Percentiles rank a stretch among this genome's conserved stretches.
Evolutionary conservation across 2,329 filamentous ascomycete genomes (phyloP).

Genomic region (Epichloe gansuensis): DNA sequence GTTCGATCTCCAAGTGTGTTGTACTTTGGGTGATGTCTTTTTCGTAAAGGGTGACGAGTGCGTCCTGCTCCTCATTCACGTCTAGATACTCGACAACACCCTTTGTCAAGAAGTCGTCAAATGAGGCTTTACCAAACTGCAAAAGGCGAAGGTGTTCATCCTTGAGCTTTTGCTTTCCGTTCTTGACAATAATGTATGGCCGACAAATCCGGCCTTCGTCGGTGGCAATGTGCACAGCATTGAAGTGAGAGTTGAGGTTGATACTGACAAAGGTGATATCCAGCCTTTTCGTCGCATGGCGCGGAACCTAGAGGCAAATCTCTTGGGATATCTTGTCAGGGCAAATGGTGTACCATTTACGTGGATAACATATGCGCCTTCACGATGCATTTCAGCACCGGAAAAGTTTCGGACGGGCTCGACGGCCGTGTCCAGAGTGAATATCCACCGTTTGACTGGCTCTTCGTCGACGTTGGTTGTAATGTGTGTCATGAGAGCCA

Average conservation of each 20-base stretch:
- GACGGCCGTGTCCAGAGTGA: conserved; percentile 75
- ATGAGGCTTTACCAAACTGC: conserved; percentile 72
- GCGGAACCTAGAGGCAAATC: conserved; percentile 76
- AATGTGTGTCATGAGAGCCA: conserved; percentile 98
- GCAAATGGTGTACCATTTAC: conserved; percentile 93
- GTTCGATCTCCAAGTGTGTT: conserved; percentile 94
- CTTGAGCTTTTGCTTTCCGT: conserved; percentile 70
- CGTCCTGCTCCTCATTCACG: conserved; percentile 96
- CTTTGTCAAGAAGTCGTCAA: conserved; percentile 84
- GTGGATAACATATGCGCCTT: conserved; percentile 80
- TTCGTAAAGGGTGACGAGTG: conserved; percentile 84
- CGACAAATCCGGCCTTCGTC: conserved; percentile 95
- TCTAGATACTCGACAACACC: conserved; percentile 95
- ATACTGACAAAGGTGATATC: conserved; percentile 91
- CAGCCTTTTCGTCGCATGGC: conserved; percentile 78
- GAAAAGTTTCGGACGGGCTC: conserved; percentile 57
- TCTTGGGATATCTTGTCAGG: conserved; percentile 72
- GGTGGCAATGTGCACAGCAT: conserved; percentile 86
- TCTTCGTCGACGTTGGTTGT: conserved; percentile 93
- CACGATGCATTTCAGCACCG: conserved; percentile 75
- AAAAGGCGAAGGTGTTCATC: conserved; percentile 67
- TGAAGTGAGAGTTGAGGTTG: conserved; percentile 87
- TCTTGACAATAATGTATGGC: conserved; percentile 89
- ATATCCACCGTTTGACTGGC: conserved; percentile 76
- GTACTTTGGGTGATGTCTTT: conserved; percentile 69